These are phyloP conservation scores for Talaromyces proteolyticus DNA, from an alignment of 495 filamentous ascomycete genomes.

Conservation along the genomic window DNA sequence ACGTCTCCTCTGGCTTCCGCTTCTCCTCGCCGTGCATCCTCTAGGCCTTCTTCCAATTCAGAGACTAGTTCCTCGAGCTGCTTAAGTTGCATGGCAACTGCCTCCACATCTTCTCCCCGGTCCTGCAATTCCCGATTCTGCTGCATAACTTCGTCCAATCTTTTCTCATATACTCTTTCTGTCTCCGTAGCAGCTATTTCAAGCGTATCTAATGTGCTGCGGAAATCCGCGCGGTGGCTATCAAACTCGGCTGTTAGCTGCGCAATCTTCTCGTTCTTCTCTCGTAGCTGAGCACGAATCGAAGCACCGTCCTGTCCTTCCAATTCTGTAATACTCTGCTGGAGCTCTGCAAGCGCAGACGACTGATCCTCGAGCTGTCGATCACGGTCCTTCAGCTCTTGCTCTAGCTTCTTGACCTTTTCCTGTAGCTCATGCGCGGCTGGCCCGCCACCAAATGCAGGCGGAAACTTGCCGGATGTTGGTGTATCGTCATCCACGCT, in stretches of 20 bases:
- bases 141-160: slow-evolving; percentile 80
- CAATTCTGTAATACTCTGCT: slow-evolving; percentile 45
- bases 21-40: slow-evolving; percentile 93
- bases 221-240: slow-evolving; percentile 88
- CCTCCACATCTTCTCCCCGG: slow-evolving; percentile 81
- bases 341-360: slow-evolving; percentile 61
- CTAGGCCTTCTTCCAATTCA: slow-evolving; percentile 92
- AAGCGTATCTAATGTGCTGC: slow-evolving; percentile 92
- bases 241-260: slow-evolving; percentile 94
- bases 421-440: slow-evolving; percentile 39
- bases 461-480: slow-evolving; percentile 22
- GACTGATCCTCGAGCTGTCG: slow-evolving; percentile 83
- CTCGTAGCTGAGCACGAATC: slow-evolving; percentile 74
- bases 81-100: slow-evolving; percentile 84
- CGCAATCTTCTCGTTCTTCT: slow-evolving; percentile 95
- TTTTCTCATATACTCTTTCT: slow-evolving; percentile 93
- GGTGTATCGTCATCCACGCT: slow-evolving; percentile 32
- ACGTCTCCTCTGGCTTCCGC: slow-evolving; percentile 95
- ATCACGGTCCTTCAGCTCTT: slow-evolving; percentile 78
- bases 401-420: slow-evolving; percentile 57
- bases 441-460: slow-evolving; percentile 31
- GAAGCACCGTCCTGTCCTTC: slow-evolving; percentile 74
- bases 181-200: slow-evolving; percentile 96
- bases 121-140: slow-evolving; percentile 79
- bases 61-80: slow-evolving; percentile 93